Percentiles rank a stretch among this genome's conserved stretches.
Conservation (phyloP, 129 eudicot genomes). For the Flaveria ramosissima region DNA sequence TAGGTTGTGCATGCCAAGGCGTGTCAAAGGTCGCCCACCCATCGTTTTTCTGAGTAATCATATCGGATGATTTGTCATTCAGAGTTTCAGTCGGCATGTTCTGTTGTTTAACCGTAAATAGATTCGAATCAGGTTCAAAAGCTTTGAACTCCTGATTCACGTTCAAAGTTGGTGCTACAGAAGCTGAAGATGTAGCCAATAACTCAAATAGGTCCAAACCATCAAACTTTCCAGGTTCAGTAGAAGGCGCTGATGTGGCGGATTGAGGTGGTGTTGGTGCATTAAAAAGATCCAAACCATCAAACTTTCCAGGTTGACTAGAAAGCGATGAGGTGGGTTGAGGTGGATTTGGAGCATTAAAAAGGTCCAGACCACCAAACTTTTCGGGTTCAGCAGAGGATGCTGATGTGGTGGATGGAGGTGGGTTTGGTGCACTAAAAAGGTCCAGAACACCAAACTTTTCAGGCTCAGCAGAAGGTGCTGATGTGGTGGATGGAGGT, state of each 20-base stretch:
- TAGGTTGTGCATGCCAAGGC: slow-evolving; percentile 50
- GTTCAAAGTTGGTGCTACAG: slow-evolving; percentile 39
- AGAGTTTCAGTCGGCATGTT: slow-evolving; percentile 41
- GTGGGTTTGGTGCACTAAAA: slow-evolving; percentile 37
- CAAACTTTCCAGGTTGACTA: slow-evolving; percentile 32
- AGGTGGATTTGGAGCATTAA: slow-evolving; percentile 42
- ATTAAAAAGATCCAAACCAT: slow-evolving; percentile 59
- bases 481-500: slow-evolving; percentile 46
- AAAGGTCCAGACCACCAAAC: slow-evolving; percentile 31
- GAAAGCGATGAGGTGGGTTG: slow-evolving; percentile 43
- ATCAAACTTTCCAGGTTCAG: slow-evolving; percentile 35
- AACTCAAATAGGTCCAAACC: slow-evolving; percentile 61
- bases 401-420: slow-evolving; percentile 44
- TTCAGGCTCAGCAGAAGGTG: slow-evolving; percentile 28
- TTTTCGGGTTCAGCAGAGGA: slow-evolving; percentile 28
- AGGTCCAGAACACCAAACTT: slow-evolving; percentile 31
- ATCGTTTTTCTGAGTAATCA: slow-evolving; percentile 41
- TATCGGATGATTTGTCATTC: slow-evolving; percentile 36
- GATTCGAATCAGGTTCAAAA: slow-evolving; percentile 44
- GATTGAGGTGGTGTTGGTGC: slow-evolving; percentile 48
- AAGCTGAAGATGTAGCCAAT: slow-evolving; percentile 42
- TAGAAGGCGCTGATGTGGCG: slow-evolving; percentile 32
- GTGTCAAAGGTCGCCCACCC: slow-evolving; percentile 98
- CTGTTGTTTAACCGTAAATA: slow-evolving; percentile 42
- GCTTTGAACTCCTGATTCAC: slow-evolving; percentile 45